Conservation (phyloP, 257 asterid genomes). For the Petrea volubilis region DNA sequence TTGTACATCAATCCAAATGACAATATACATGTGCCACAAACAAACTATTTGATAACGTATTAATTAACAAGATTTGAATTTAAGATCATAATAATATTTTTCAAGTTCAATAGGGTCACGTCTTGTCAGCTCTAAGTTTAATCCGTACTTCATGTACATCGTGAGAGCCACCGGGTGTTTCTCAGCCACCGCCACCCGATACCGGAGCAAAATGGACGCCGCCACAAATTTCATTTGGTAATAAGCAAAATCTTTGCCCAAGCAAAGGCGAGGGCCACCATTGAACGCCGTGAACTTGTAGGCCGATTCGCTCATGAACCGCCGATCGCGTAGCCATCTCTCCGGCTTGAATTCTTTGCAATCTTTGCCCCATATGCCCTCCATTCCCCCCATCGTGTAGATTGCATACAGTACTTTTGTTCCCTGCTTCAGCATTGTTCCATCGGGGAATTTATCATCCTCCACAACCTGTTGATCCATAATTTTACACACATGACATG, state of each 20-base stretch:
- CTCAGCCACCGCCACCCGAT: slow-evolving; percentile 51
- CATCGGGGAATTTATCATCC: slow-evolving; percentile 84
- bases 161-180: slow-evolving; percentile 83
- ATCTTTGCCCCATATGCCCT: slow-evolving; percentile 84
- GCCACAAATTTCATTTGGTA: slow-evolving; percentile 94
- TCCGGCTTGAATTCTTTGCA: slow-evolving; percentile 81
- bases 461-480: slow-evolving; percentile 60
- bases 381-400: slow-evolving; percentile 92
- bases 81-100: slow-evolving; percentile 14
- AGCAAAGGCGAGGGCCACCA: slow-evolving; percentile 92
- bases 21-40: background rate
- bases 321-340: slow-evolving; percentile 76
- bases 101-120: slow-evolving; percentile 36
- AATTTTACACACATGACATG: no score
- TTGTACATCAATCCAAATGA: background rate
- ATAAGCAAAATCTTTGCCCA: slow-evolving; percentile 93
- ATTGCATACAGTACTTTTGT: slow-evolving; percentile 88
- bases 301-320: slow-evolving; percentile 85
- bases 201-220: slow-evolving; percentile 70
- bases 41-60: background rate
- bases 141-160: slow-evolving; percentile 87
- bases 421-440: slow-evolving; percentile 77
- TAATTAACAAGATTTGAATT: slow-evolving; percentile 3
- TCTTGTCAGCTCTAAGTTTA: slow-evolving; percentile 56
- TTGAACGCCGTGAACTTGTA: slow-evolving; percentile 93